Evolutionary conservation across 352 stramenopile species (phyloP), one percentile per base, ranked within the genome.

Genomic region (Phytophthora rubi): DNA sequence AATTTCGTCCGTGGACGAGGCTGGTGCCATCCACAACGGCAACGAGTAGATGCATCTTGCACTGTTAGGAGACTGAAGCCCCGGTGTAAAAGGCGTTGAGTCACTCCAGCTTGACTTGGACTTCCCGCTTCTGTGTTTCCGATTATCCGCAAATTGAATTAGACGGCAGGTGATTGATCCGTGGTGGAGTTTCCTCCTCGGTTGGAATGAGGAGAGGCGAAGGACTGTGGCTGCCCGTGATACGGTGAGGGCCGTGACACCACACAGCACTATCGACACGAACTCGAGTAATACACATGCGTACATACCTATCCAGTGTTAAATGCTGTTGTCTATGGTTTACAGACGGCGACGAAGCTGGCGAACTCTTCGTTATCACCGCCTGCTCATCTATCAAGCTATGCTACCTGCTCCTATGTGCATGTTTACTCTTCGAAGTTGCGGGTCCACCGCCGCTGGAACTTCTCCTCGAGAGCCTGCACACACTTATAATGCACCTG

Each of bases 1-100:
- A 82, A 96, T 96, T 82, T 96, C 89, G 71, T 94, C 87, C 39
- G 89, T 96, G 23, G 89, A 96, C 69, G 87, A 96, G 68, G 86
- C 85, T 52, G 89, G 89, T 45, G 70, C 86, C 32, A 86, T 96
- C 63, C 87, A 94, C 74, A 88, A 91, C 68, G 75, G 85, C 66
- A 86, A 82, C 63, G 80, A 91, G 77, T 94, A 90, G 72, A 75
- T 59, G 53, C 68, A n/a, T 57, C 58, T 47, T 53, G 52, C 47
- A 37, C 39, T 60, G 28, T 57, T 57, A 78, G 26, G 51, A 64
- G 47, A 68, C 35, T 61, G 42, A 60, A 49, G 33, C 32, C n/a
- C 32, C 37, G 13, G 53, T 59, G 64, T 63, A 63, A 62, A 59
- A 53, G 58, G 48, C 18, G 51, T 67, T 63, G 37, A 44, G 18